Percentiles rank a stretch among this genome's conserved stretches.
These are phyloP conservation scores for Pyrus communis DNA, from an alignment of 306 rosid genomes.

Conservation along the genomic window DNA sequence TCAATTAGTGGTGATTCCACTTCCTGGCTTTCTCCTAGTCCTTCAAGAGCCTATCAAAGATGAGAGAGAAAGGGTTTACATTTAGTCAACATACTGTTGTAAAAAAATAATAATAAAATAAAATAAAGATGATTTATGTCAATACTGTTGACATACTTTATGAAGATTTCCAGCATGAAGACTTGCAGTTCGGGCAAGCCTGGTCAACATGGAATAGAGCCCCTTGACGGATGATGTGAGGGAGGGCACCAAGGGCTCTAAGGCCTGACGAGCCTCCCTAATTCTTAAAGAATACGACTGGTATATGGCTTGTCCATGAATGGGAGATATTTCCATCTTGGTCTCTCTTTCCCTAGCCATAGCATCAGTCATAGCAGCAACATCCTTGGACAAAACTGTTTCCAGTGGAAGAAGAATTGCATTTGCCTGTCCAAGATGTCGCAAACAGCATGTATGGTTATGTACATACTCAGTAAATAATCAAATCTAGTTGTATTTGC, in stretches of 20 bases:
- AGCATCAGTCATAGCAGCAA: slow-evolving; percentile 82
- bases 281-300: slow-evolving; percentile 75
- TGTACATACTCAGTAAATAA: slow-evolving; percentile 5
- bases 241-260: slow-evolving; percentile 72
- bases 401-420: slow-evolving; percentile 85
- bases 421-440: slow-evolving; percentile 55
- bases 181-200: slow-evolving; percentile 87
- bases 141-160: slow-evolving; percentile 49
- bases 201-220: slow-evolving; percentile 73
- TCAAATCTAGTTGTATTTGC: neutral
- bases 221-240: slow-evolving; percentile 73
- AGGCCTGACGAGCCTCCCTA: slow-evolving; percentile 67
- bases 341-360: slow-evolving; percentile 65
- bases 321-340: slow-evolving; percentile 71
- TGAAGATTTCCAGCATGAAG: slow-evolving; percentile 95
- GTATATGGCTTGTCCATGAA: slow-evolving; percentile 96
- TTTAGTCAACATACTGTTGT: slow-evolving; percentile 3
- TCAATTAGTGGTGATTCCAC: slow-evolving; percentile 60
- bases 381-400: slow-evolving; percentile 82
- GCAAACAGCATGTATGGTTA: slow-evolving; percentile 21
- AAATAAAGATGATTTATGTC: slow-evolving; percentile 10
- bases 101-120: neutral
- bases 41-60: slow-evolving; percentile 84
- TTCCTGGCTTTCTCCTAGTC: slow-evolving; percentile 91
- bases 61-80: slow-evolving; percentile 6